Conservation (phyloP, 805 yeast species). For the Spathaspora hagerdaliae region DNA sequence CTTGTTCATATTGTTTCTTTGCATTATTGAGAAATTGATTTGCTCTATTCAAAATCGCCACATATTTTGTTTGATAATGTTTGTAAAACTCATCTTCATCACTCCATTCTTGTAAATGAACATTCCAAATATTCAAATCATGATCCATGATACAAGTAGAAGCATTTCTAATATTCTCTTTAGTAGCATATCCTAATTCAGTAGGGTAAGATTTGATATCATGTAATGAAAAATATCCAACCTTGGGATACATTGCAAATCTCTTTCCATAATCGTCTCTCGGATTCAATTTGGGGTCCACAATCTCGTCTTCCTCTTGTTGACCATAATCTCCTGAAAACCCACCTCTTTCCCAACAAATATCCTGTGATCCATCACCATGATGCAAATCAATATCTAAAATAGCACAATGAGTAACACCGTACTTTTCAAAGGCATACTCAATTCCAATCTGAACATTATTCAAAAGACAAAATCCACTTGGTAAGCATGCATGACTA, state of each 20-base stretch:
- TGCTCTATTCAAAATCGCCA: conserved; percentile 60
- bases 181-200: conserved; percentile 71
- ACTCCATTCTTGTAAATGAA: conserved; percentile 66
- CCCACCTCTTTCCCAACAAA: conserved; percentile 77
- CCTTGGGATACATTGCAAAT: conserved; percentile 48
- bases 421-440: conserved; percentile 61
- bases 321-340: conserved; percentile 46
- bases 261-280: conserved; percentile 48
- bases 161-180: conserved; percentile 68
- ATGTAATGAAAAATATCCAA: conserved; percentile 80
- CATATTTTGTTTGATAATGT: conserved; percentile 58
- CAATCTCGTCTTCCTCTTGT: conserved; percentile 42
- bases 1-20: conserved; percentile 40
- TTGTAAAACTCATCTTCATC: conserved; percentile 62
- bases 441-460: conserved; percentile 80
- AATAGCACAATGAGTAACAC: conserved; percentile 75
- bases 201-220: conserved; percentile 86
- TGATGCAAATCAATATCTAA: conserved; percentile 83
- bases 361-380: conserved; percentile 87
- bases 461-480: conserved; percentile 79
- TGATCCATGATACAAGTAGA: conserved; percentile 77
- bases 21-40: conserved; percentile 55
- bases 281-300: conserved; percentile 26
- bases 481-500: conserved; percentile 76
- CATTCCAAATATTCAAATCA: conserved; percentile 77